phyloP scores from a whole-genome alignment of 305 asterid genomes.

The Fraxinus paxiana region DNA sequence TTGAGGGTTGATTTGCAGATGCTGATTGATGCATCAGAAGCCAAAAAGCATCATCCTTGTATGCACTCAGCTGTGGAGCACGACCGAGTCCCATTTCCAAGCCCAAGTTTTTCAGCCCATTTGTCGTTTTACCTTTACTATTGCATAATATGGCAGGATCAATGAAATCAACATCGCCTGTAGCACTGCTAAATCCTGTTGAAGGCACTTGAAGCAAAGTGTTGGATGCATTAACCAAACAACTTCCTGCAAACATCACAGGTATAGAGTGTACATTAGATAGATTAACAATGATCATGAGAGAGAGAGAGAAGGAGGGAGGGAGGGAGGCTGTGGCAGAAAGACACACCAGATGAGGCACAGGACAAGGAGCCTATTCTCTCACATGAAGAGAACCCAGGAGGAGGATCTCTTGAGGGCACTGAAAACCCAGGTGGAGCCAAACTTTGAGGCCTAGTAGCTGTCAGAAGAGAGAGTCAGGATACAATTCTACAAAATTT shows the following conservation, averaged over 20 bases:
- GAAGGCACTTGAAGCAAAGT: slow-evolving; percentile 37
- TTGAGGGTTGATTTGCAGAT: slow-evolving; percentile 40
- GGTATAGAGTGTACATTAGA: background rate
- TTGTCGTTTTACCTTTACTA: slow-evolving; percentile 39
- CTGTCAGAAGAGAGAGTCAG: slow-evolving; percentile 38
- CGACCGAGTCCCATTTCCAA: slow-evolving; percentile 36
- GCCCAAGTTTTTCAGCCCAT: slow-evolving; percentile 35
- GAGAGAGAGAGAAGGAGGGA: background rate
- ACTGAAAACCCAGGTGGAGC: slow-evolving; percentile 79
- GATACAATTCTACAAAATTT: background rate
- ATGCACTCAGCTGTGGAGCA: slow-evolving; percentile 34
- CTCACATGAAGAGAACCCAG: slow-evolving; percentile 63
- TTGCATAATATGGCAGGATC: slow-evolving; percentile 48
- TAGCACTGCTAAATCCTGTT: slow-evolving; percentile 35
- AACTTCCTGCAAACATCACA: slow-evolving; percentile 43
- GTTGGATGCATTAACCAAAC: slow-evolving; percentile 40
- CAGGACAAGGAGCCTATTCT: slow-evolving; percentile 41
- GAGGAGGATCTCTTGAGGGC: slow-evolving; percentile 74
- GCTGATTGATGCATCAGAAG: slow-evolving; percentile 55
- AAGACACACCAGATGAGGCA: slow-evolving; percentile 50
- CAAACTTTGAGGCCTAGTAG: slow-evolving; percentile 51
- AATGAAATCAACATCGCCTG: slow-evolving; percentile 42
- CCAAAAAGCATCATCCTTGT: slow-evolving; percentile 66
- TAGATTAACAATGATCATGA: background rate
- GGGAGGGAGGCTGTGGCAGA: background rate